Evolutionary conservation across 2,329 filamentous ascomycete species (phyloP).

Genomic region (Talaromyces marneffei): DNA sequence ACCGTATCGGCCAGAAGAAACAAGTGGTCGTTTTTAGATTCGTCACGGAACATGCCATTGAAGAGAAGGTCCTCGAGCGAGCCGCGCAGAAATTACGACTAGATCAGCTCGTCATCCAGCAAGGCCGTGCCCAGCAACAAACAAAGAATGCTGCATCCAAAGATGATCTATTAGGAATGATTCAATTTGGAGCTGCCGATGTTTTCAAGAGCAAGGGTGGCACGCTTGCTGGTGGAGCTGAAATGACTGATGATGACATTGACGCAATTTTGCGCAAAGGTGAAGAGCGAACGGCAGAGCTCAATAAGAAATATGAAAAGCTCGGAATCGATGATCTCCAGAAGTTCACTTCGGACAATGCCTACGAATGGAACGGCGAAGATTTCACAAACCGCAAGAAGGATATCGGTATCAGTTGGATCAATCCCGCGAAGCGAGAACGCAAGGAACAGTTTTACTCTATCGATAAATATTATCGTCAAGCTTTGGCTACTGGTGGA

Average conservation of each 20-base stretch:
- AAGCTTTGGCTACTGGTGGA: conserved; percentile 76
- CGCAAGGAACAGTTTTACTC: conserved; percentile 97
- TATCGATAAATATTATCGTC: conserved; percentile 97
- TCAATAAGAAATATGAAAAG: conserved; percentile 93
- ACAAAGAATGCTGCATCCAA: conserved; percentile 90
- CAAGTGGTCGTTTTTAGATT: conserved; percentile 96
- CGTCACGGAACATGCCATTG: conserved; percentile 95
- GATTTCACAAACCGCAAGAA: conserved; percentile 90
- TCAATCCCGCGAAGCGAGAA: conserved; percentile 96
- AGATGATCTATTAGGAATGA: conserved; percentile 94
- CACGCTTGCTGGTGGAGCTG: conserved; percentile 53
- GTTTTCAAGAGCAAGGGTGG: conserved; percentile 76
- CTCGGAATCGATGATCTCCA: conserved; percentile 94
- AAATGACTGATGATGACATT: conserved; percentile 81
- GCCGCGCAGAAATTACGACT: conserved; percentile 94
- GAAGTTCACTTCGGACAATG: conserved; percentile 94
- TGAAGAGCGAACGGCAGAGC: conserved; percentile 78
- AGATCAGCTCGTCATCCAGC: conserved; percentile 95
- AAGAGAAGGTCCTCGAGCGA: conserved; percentile 95
- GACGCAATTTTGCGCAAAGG: conserved; percentile 81
- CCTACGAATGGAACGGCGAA: conserved; percentile 98
- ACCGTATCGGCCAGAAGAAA: conserved; percentile 97
- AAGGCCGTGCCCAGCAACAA: conserved; percentile 86
- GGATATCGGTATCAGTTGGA: conserved; percentile 90
- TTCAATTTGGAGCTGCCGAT: conserved; percentile 95